Percentiles rank a stretch among this genome's conserved stretches.
phyloP scores from a whole-genome alignment of 306 rosid species.

The Calophaca sinica region DNA sequence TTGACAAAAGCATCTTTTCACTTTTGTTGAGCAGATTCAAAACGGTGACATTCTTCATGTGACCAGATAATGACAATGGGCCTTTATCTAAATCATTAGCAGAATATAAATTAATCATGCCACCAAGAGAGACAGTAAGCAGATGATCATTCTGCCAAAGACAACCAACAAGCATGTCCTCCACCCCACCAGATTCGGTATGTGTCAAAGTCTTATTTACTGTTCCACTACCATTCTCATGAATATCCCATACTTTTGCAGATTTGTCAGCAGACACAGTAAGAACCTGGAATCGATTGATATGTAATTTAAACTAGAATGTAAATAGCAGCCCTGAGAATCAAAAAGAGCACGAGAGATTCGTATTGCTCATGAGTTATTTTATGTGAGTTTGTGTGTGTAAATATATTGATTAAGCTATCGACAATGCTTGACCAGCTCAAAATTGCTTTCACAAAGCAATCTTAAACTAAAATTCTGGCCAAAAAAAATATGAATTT shows the following conservation, averaged over 20 bases:
- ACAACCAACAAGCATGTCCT: constrained; percentile 95
- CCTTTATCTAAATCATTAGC: constrained; percentile 74
- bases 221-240: constrained; percentile 79
- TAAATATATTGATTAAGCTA: constrained; percentile 24
- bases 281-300: constrained; percentile 63
- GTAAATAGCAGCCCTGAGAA: constrained; percentile 15
- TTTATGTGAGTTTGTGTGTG: background rate
- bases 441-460: background rate
- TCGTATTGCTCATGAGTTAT: background rate
- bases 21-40: constrained; percentile 70
- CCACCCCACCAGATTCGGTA: constrained; percentile 83
- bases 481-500: background rate
- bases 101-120: constrained; percentile 72
- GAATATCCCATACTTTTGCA: constrained; percentile 91
- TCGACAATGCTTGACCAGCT: constrained; percentile 32
- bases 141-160: constrained; percentile 90
- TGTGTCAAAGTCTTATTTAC: constrained; percentile 63
- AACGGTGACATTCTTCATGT: constrained; percentile 85
- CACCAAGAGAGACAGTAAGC: constrained; percentile 90
- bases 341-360: constrained; percentile 9
- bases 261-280: constrained; percentile 97
- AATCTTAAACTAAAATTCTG: constrained; percentile 1
- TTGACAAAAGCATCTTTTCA: constrained; percentile 78
- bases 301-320: constrained; percentile 20
- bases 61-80: constrained; percentile 75